Conservation (phyloP, 495 filamentous ascomycete genomes). For the Annulohypoxylon bovei region DNA sequence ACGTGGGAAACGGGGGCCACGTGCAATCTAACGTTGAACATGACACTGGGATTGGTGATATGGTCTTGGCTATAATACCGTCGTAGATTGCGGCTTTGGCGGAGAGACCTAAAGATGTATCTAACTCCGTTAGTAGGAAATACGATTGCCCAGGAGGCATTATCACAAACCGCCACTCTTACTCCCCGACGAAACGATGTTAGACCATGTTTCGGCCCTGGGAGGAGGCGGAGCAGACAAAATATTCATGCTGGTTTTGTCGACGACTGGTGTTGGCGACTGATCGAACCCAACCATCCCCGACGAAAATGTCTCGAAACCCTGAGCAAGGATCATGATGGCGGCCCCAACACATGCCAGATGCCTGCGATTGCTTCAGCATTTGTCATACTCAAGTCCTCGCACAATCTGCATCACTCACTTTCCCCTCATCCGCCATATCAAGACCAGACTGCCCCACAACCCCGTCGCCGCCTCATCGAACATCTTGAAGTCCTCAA, state of each 20-base stretch:
- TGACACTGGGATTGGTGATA: constrained; percentile 30
- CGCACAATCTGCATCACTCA: background rate
- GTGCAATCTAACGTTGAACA: constrained; percentile 50
- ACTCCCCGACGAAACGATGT: constrained; percentile 31
- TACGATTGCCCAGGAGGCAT: background rate
- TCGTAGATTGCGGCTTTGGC: constrained; percentile 53
- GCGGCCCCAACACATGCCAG: constrained; percentile 50
- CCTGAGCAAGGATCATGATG: constrained; percentile 47
- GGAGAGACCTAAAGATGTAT: constrained; percentile 43
- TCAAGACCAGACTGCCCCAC: constrained; percentile 44
- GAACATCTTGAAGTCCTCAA: constrained; percentile 52
- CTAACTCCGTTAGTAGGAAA: constrained; percentile 28
- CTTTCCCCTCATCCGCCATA: constrained; percentile 50
- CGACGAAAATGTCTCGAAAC: constrained; percentile 52
- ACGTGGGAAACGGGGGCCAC: constrained; percentile 51
- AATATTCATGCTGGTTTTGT: constrained; percentile 5
- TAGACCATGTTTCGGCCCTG: constrained; percentile 47
- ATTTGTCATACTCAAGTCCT: no score
- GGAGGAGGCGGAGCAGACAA: constrained; percentile 14
- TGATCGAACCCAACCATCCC: constrained; percentile 53
- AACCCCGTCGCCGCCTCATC: constrained; percentile 50
- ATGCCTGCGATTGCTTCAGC: constrained; percentile 37
- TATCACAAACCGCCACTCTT: constrained; percentile 31
- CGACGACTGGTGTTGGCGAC: constrained; percentile 19
- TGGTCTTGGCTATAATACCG: constrained; percentile 48